Percentiles rank a stretch among this genome's conserved stretches.
These are phyloP conservation scores for Myriosclerotinia curreyana DNA, from an alignment of 2,329 filamentous ascomycete species.

Conservation along the genomic window DNA sequence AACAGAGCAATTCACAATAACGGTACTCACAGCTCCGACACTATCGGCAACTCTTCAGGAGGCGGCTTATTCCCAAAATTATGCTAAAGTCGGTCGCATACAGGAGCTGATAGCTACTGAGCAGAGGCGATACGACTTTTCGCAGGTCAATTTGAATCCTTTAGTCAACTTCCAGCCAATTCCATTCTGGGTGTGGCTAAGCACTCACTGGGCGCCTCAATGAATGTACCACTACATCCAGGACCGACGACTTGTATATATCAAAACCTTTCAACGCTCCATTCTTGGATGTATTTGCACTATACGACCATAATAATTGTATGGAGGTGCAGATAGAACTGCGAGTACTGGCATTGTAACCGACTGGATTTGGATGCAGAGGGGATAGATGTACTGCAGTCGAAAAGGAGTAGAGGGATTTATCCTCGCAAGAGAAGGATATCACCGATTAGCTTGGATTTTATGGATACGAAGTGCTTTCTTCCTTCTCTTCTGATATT, in stretches of 20 bases:
- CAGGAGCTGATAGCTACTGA: conserved; percentile 65
- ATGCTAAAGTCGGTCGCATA: conserved; percentile 51
- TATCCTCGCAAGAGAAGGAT: neutral
- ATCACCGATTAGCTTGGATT: too few species aligned
- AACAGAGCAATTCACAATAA: conserved; percentile 28
- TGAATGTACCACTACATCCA: neutral
- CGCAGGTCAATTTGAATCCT: conserved; percentile 57
- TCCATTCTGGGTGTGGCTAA: conserved; percentile 55
- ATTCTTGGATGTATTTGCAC: neutral
- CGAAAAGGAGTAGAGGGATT: neutral
- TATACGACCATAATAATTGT: neutral
- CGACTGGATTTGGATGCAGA: neutral
- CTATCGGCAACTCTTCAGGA: conserved; percentile 28
- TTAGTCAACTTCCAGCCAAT: conserved; percentile 48
- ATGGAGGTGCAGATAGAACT: neutral
- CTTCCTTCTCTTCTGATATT: neutral
- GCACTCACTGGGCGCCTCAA: conserved; percentile 43
- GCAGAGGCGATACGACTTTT: conserved; percentile 65
- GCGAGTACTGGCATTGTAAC: neutral
- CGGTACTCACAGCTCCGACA: conserved; percentile 30
- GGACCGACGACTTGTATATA: neutral
- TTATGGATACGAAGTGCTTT: neutral
- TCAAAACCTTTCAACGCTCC: neutral
- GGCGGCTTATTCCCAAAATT: conserved; percentile 42
- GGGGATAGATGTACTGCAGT: neutral